These are phyloP conservation scores for Phytophthora aleatoria DNA, from an alignment of 352 stramenopile species.

Conservation along the genomic window DNA sequence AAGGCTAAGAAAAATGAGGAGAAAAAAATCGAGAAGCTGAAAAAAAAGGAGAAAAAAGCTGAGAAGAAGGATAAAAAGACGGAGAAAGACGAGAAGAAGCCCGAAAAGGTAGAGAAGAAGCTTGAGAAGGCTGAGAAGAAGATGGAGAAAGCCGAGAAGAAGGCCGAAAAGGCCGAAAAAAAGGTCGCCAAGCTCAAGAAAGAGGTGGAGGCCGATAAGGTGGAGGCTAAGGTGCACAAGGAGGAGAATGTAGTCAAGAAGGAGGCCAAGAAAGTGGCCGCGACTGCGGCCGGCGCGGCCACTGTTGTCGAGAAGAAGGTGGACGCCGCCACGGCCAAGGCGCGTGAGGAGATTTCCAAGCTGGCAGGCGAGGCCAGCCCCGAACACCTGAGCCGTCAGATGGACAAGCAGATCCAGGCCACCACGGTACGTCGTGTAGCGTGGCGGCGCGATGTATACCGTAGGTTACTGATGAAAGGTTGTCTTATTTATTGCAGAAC, in stretches of 20 bases:
- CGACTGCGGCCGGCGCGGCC: constrained; percentile 28
- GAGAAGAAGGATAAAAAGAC: constrained; percentile 8
- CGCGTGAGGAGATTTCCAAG: constrained; percentile 64
- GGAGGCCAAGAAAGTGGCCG: constrained; percentile 38
- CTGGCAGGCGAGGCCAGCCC: constrained; percentile 54
- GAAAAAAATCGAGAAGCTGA: constrained; percentile 16
- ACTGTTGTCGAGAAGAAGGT: constrained; percentile 64
- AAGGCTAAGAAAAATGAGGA: constrained; percentile 27
- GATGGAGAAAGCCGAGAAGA: constrained; percentile 25
- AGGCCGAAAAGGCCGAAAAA: constrained; percentile 35
- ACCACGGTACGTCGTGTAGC: constrained; percentile 49
- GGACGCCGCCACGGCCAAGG: constrained; percentile 63
- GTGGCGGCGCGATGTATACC: background rate
- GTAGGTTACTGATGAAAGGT: constrained; percentile 6
- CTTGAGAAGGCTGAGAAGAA: constrained; percentile 28
- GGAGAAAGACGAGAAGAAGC: constrained; percentile 20
- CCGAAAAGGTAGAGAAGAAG: constrained; percentile 25
- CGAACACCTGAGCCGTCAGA: constrained; percentile 43
- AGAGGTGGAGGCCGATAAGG: constrained; percentile 34
- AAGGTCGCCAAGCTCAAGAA: constrained; percentile 27
- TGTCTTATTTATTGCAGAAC: constrained; percentile 41
- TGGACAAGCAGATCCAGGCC: constrained; percentile 70
- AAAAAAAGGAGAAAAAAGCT: constrained; percentile 27
- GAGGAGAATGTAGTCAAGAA: constrained; percentile 38
- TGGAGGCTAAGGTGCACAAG: constrained; percentile 36